phyloP scores from a whole-genome alignment of 148 eudicot species.

The Spergularia bocconei region DNA sequence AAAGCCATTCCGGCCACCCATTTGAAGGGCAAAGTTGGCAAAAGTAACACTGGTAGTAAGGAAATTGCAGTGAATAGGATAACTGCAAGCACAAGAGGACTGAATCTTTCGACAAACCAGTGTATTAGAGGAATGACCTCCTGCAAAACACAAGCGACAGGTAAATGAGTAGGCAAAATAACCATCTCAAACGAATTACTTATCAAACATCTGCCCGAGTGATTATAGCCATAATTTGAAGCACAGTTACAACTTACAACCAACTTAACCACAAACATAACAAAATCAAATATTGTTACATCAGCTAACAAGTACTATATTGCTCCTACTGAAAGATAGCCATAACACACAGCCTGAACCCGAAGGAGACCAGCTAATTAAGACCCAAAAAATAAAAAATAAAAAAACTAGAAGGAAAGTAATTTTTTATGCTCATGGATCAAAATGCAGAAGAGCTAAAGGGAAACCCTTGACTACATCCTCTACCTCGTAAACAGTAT shows the following conservation, averaged over 20 bases:
- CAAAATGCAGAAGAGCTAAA: background rate
- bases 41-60: slow-evolving; percentile 56
- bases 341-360: background rate
- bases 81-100: slow-evolving; percentile 52
- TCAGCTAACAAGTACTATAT: background rate
- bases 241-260: background rate
- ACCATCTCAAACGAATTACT: background rate
- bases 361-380: background rate
- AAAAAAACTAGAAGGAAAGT: too few relatives aligned
- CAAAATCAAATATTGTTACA: background rate
- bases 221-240: background rate
- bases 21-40: slow-evolving; percentile 80
- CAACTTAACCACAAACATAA: background rate
- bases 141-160: slow-evolving; percentile 31
- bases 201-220: background rate
- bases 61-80: slow-evolving; percentile 65
- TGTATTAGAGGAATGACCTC: slow-evolving; percentile 59
- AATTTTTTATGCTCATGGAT: background rate
- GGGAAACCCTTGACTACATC: background rate
- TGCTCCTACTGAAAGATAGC: background rate
- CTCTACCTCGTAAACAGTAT: background rate
- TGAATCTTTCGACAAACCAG: slow-evolving; percentile 65
- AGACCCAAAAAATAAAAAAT: background rate
- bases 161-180: background rate
- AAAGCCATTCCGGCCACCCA: slow-evolving; percentile 94